Percentiles rank a stretch among this genome's conserved stretches.
phyloP scores from a whole-genome alignment of 257 asterid genomes.

The Fraxinus excelsior region DNA sequence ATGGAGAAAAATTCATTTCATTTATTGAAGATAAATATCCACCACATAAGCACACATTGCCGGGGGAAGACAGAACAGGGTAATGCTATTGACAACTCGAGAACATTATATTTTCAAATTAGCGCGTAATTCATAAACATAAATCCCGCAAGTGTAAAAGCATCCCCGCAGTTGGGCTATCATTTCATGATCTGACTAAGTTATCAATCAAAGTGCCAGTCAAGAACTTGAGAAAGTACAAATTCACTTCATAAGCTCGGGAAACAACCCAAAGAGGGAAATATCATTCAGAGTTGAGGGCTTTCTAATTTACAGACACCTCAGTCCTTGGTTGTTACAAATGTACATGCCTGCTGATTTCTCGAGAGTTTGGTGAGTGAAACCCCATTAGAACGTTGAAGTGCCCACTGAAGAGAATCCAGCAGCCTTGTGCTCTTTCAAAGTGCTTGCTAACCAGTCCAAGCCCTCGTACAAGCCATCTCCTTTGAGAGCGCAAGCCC shows the following conservation, averaged over 20 bases:
- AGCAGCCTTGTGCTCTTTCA: constrained; percentile 79
- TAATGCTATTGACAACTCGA: not conserved
- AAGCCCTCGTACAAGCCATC: constrained; percentile 94
- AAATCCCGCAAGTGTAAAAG: not conserved
- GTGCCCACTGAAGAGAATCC: constrained; percentile 88
- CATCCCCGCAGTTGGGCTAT: not conserved
- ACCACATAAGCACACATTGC: not conserved
- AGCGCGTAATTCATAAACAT: constrained; percentile 14
- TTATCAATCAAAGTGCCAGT: not conserved
- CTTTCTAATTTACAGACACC: constrained; percentile 33
- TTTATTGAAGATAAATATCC: too few species aligned
- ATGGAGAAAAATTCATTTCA: not conserved
- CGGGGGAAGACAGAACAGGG: not conserved
- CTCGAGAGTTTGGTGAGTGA: not conserved
- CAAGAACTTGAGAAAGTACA: not conserved
- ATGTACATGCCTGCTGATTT: not conserved
- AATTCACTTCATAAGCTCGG: constrained; percentile 16
- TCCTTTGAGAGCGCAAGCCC: constrained; percentile 88
- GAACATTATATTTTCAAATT: not conserved
- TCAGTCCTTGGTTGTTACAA: constrained; percentile 24
- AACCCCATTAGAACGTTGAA: constrained; percentile 65
- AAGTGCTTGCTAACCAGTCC: constrained; percentile 91
- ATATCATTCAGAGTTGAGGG: not conserved
- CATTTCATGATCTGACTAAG: not conserved
- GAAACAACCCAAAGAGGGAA: constrained; percentile 14